Evolutionary conservation across 352 stramenopile genomes (phyloP).

Genomic region (Pelagophyceae sp.): DNA sequence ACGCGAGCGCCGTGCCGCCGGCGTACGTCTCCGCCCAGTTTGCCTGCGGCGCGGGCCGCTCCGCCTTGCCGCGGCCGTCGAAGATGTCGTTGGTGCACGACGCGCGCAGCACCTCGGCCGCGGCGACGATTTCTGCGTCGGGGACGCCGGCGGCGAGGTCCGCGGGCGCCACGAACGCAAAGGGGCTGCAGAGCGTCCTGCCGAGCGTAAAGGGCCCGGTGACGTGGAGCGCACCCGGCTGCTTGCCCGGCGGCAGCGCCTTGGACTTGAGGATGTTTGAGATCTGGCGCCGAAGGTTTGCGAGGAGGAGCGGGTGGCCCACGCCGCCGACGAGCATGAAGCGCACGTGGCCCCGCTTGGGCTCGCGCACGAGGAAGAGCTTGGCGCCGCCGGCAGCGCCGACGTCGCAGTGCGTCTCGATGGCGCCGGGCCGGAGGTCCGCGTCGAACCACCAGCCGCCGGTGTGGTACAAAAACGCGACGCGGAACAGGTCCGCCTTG

Average conservation of each 20-base stretch:
- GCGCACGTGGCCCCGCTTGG: slow-evolving; percentile 1
- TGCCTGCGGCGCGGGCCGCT: neutral
- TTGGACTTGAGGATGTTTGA: neutral
- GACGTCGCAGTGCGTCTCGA: neutral
- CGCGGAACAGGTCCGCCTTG: neutral
- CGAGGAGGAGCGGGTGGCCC: neutral
- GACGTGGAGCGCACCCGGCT: neutral
- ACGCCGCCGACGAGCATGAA: slow-evolving; percentile 7
- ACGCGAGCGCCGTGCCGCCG: neutral
- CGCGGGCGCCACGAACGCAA: neutral
- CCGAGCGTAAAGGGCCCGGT: slow-evolving; percentile 14
- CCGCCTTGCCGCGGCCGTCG: neutral
- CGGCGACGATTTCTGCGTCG: neutral
- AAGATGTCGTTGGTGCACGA: neutral
- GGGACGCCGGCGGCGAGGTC: neutral
- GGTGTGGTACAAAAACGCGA: neutral
- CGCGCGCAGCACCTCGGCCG: neutral
- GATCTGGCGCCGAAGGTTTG: slow-evolving; percentile 10
- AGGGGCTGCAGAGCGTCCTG: neutral
- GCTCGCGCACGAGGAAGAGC: neutral
- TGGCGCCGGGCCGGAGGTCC: neutral
- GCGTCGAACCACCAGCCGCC: slow-evolving; percentile 11
- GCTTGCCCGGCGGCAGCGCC: neutral
- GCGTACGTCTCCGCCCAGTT: slow-evolving; percentile 1
- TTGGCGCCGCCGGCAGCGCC: neutral